These are phyloP conservation scores for Raphanus sativus DNA, from an alignment of 345 rosid species.

Conservation along the genomic window DNA sequence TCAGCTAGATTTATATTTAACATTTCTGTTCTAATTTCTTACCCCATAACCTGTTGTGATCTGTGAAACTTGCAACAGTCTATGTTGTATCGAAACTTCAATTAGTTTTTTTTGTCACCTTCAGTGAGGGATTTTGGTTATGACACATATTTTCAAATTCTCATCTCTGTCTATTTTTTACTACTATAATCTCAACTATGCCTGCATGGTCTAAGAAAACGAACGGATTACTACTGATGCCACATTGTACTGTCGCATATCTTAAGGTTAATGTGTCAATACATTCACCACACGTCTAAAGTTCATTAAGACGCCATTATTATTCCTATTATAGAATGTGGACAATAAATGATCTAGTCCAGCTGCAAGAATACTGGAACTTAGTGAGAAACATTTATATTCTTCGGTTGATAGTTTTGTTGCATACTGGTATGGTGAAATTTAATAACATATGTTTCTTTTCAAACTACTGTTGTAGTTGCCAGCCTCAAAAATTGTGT, in stretches of 20 bases:
- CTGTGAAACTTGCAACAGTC: conserved; percentile 10
- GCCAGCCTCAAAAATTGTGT: not conserved
- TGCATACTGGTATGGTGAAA: conserved; percentile 13
- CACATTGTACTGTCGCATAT: not conserved
- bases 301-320: conserved; percentile 7
- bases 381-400: not conserved
- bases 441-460: conserved; percentile 12
- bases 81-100: conserved; percentile 3
- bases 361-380: conserved; percentile 2
- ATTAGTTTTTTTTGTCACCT: not conserved
- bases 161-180: conserved; percentile 2
- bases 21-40: conserved; percentile 4
- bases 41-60: conserved; percentile 1
- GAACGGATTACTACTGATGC: not conserved
- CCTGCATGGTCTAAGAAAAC: not conserved
- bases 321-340: conserved; percentile 11
- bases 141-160: conserved; percentile 1
- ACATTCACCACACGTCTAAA: conserved; percentile 3
- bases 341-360: not conserved
- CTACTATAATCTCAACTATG: not conserved
- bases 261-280: conserved; percentile 8
- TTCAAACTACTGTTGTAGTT: not conserved
- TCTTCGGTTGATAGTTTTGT: not conserved
- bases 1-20: conserved; percentile 9
- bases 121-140: not conserved